Base-by-base conservation (phyloP, 768 basidiomycete genomes). In the Leccinum truebloodii region DNA sequence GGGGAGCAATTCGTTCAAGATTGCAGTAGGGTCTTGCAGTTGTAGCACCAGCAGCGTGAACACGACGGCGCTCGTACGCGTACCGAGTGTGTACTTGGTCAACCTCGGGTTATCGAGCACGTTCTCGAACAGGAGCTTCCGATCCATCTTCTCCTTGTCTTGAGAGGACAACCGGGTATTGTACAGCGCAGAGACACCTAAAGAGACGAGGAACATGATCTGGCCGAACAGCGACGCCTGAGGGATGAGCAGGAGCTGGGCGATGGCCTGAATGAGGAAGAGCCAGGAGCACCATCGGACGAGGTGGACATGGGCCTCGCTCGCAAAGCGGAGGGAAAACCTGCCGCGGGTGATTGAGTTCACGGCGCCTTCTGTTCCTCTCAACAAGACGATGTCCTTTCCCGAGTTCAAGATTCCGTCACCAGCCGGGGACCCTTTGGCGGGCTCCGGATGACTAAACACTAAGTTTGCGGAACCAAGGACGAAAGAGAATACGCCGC, bases 201-300 rank as follows among this genome's bases (percentile, higher is more conserved):
- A 57, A 5, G 71, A 67, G 1, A 48, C 5, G 14, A 75, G 59
- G 60, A 75, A 75, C 65, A 75, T 65, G 57, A 70, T 39, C 52
- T 75, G 74, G 1, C 74, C 73, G 14, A 72, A 69, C 16, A 72
- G 44, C 6, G 65, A 63, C 1, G 67, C 69, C 59, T 74, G 72
- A 0, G 73, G 68, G 10, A 73, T 71, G n/a, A 75, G 66, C 24
- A 75, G 59, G 10, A 75, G 67, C 55, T 75, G 73, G 6, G 57
- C 28, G 24, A 74, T 50, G 49, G 63, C 69, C 52, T 75, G 73
- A n/a, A 58, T 18, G 24, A 59, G 35, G 50, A 71, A 65, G 2
- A 72, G 55, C 24, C 59, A 0, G 9, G 73, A 71, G n/a, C 66
- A 71, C 53, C 65, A 55, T 14, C 68, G 60, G 13, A 73, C n/a